Conservation (phyloP, 2,329 filamentous ascomycete genomes). For the Rhexocercosporidium sp. region DNA sequence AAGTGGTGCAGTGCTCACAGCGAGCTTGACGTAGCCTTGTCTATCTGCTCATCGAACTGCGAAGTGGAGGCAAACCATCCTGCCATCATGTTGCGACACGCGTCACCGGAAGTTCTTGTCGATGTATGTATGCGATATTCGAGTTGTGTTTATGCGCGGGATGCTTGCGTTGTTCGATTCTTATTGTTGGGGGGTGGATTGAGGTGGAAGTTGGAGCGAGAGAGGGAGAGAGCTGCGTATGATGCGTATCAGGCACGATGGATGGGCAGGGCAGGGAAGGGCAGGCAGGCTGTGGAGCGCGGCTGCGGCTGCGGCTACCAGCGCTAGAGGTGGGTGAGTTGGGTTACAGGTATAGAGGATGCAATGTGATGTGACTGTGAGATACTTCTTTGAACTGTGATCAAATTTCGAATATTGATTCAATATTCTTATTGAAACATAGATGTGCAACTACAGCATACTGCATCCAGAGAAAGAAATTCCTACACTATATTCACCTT, state of each 20-base stretch:
- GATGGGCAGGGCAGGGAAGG: background rate
- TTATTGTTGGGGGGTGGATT: slow-evolving; percentile 1
- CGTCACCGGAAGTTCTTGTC: slow-evolving; percentile 3
- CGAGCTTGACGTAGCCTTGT: slow-evolving; percentile 88
- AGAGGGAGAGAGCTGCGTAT: slow-evolving; percentile 3
- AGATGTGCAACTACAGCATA: too few relatives aligned
- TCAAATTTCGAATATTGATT: too few relatives aligned
- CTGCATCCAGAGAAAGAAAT: too few relatives aligned
- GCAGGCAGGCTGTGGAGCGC: slow-evolving; percentile 3
- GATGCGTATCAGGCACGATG: slow-evolving; percentile 9
- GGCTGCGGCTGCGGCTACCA: background rate
- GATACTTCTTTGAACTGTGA: too few relatives aligned
- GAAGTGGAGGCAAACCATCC: slow-evolving; percentile 96
- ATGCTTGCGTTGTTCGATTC: background rate
- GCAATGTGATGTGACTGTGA: too few relatives aligned
- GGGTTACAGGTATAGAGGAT: too few relatives aligned
- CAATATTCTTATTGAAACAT: too few relatives aligned
- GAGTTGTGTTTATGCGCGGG: background rate
- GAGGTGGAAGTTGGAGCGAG: background rate
- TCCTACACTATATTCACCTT: too few relatives aligned
- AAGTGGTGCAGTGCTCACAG: slow-evolving; percentile 62
- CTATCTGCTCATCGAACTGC: slow-evolving; percentile 95
- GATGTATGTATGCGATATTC: background rate
- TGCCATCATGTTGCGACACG: slow-evolving; percentile 70
- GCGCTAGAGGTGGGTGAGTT: too few relatives aligned